These are phyloP conservation scores for Sugiyamaella xylanicola DNA, from an alignment of 1,139 yeast species.

Conservation along the genomic window DNA sequence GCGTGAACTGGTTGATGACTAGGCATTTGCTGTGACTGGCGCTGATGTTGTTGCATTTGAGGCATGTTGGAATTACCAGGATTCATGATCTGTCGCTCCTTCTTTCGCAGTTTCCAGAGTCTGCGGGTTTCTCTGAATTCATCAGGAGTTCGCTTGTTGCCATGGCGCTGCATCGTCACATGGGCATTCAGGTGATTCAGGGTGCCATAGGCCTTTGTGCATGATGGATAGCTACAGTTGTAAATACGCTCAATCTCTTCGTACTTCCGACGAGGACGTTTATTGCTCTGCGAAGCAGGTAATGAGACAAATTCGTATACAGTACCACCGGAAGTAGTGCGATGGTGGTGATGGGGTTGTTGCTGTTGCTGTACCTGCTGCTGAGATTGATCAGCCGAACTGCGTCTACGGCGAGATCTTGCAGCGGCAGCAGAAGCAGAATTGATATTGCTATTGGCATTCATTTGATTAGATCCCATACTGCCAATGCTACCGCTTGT, in stretches of 20 bases:
- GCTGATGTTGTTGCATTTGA: constrained; percentile 8
- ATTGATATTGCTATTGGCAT: background rate
- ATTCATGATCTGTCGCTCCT: constrained; percentile 15
- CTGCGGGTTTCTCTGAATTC: constrained; percentile 59
- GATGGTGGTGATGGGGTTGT: constrained; percentile 19
- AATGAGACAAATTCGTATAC: constrained; percentile 38
- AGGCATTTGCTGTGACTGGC: background rate
- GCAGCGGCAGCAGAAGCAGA: constrained; percentile 14
- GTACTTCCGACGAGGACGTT: constrained; percentile 65
- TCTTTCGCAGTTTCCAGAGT: constrained; percentile 37
- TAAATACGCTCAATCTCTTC: constrained; percentile 71
- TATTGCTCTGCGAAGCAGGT: constrained; percentile 41
- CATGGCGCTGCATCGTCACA: constrained; percentile 71
- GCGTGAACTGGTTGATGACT: background rate
- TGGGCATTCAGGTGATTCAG: constrained; percentile 78
- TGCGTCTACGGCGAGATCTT: constrained; percentile 11
- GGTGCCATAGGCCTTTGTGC: constrained; percentile 74
- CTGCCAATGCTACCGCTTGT: background rate
- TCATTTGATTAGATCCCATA: background rate
- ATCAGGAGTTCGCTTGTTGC: constrained; percentile 65
- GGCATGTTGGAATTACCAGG: constrained; percentile 5
- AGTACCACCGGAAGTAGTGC: constrained; percentile 22
- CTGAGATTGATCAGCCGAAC: constrained; percentile 10
- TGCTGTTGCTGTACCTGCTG: constrained; percentile 2
- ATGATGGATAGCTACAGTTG: constrained; percentile 59